Evolutionary conservation across 495 filamentous ascomycete genomes (phyloP), one percentile per base, ranked within the genome.

Genomic region (Haplographium delicatum): DNA sequence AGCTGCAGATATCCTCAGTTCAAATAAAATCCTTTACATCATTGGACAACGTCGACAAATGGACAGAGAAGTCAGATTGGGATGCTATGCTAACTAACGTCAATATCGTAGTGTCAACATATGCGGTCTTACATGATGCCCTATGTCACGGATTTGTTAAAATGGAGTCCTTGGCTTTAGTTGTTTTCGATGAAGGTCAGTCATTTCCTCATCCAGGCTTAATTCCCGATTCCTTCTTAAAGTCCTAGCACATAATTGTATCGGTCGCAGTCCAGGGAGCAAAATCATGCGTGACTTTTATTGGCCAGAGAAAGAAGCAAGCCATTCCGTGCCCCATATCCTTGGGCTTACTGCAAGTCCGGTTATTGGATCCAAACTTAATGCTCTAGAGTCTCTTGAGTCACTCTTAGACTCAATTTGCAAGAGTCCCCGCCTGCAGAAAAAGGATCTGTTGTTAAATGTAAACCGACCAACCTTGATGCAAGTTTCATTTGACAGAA

Each of bases 181-280:
- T 96, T 18, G 72, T 96, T 1, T 89, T 95, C 49, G 91, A 96
- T 61, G 91, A 96, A 80, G 89, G 88, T 88, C 58, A 46, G 70
- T 57, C 26, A 19, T 31, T 30, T 9, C 18, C 45, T 7, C 8
- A 4, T 27, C 8, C 24, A 16, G 8, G 13, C 34, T 13, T 43
- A n/a, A 46, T 19, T 49, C 8, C 26, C 40, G 27, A 50, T 50
- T 50, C 31, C 37, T 37, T 44, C 40, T 52, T 25, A 45, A 3
- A 19, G 35, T 31, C 24, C 3, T 46, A 87, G 86, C 85, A 15
- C 86, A 91, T 63, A 76, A 87, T 62, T 86, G 84, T 58, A 69
- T 68, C 7, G 59, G 63, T 18, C 73, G 71, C 25, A 77, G 88
- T 61, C 73, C 89, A 1, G 81, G 81, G 11, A 85, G 84, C 56